Evolutionary conservation across 768 basidiomycete genomes (phyloP).

Genomic region (Hypholoma fasciculare): DNA sequence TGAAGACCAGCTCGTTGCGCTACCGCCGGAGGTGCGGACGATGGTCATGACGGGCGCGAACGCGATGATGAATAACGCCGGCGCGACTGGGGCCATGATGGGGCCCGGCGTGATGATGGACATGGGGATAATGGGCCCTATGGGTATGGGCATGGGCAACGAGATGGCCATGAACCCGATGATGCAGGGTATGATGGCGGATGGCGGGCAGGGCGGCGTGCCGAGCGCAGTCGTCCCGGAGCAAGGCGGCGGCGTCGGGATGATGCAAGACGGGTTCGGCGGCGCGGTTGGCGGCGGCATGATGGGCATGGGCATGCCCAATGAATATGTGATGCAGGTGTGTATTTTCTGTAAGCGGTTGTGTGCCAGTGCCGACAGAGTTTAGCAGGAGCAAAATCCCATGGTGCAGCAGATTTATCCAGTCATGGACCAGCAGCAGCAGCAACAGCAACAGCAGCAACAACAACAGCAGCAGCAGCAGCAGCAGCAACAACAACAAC

Average conservation of each 20-base stretch:
- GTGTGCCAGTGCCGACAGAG: constrained; percentile 10
- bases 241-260: constrained; percentile 38
- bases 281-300: constrained; percentile 47
- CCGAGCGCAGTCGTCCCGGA: constrained; percentile 41
- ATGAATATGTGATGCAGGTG: constrained; percentile 78
- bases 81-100: constrained; percentile 56
- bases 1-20: constrained; percentile 75
- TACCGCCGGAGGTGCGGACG: constrained; percentile 80
- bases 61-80: constrained; percentile 73
- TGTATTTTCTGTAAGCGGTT: constrained; percentile 25
- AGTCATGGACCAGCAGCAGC: constrained; percentile 44
- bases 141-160: constrained; percentile 67
- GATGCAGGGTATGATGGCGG: constrained; percentile 54
- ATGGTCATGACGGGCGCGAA: constrained; percentile 87
- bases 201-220: constrained; percentile 31
- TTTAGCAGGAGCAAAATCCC: constrained; percentile 51
- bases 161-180: constrained; percentile 66
- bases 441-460: background rate
- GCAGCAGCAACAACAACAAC: background rate
- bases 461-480: background rate
- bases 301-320: constrained; percentile 73
- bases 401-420: constrained; percentile 74
- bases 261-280: constrained; percentile 50
- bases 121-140: constrained; percentile 65
- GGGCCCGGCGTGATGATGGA: constrained; percentile 77